Evolutionary conservation across 805 yeast species (phyloP), one percentile per base, ranked within the genome.

Genomic region (Starmerella bacillaris): DNA sequence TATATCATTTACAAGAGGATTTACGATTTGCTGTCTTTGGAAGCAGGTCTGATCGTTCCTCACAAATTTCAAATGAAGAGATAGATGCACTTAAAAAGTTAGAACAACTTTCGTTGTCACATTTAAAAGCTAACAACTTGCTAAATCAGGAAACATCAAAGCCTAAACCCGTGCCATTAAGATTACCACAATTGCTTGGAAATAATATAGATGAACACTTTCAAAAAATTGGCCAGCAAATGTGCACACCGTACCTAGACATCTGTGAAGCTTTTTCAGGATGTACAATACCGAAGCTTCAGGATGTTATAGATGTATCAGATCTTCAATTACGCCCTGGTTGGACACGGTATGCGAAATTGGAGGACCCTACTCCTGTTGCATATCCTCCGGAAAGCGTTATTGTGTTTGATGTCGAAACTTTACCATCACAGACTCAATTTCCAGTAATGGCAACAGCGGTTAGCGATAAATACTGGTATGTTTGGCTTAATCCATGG

Each of bases 401-500:
- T 2, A 49, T 89, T 9, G 83, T 78, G 0, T 86, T 86, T 53
- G 99, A 89, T 55, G 84, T 80, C 8, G 99, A 89, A 53, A 79
- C 76, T 0, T 52, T 84, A 49, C 84, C 82, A 56, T 74, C 79
- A 44, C 55, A 70, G 1, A 70, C 89, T 0, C 67, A 65, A 3
- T 84, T 71, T 50, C 74, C 96, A 0, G 70, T 78, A 0, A 51
- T 89, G 55, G 94, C 94, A 2, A 68, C 78, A 0, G 92, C 94
- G 8, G 73, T 65, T 2, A 72, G 94, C 0, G 52, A 63, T 0
- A 60, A 65, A 7, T 92, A 94, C 0, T 83, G 95, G 93, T 89
- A 84, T 50, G 72, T 74, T 0, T 89, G 99, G 99, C 73, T 82
- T 6, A 82, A 94, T 0, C 98, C 99, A 0, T 73, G 66, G 51